These are phyloP conservation scores for Furcasterigmium sp. DNA, from an alignment of 2,329 filamentous ascomycete genomes.

Conservation along the genomic window DNA sequence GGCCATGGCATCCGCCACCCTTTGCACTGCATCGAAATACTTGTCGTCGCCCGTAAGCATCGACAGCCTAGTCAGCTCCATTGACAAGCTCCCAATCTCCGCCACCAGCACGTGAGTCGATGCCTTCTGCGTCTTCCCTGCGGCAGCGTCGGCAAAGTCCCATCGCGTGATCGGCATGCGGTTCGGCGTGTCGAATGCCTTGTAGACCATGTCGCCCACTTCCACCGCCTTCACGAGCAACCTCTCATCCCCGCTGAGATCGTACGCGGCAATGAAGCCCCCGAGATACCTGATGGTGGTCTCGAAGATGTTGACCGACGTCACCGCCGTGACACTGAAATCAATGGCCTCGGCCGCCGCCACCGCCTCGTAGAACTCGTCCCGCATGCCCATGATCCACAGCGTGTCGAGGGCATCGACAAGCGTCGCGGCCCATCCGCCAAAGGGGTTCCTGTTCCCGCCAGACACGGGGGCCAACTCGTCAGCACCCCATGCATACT, in stretches of 20 bases:
- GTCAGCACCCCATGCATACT: constrained; percentile 46
- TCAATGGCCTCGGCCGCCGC: constrained; percentile 43
- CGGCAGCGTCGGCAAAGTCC: constrained; percentile 17
- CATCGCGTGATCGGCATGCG: constrained; percentile 33
- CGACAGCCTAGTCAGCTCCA: constrained; percentile 69
- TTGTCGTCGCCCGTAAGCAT: constrained; percentile 66
- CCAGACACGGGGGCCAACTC: constrained; percentile 45
- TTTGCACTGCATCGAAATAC: constrained; percentile 71
- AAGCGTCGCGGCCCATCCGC: constrained; percentile 53
- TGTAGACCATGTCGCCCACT: constrained; percentile 41
- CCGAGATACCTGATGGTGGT: constrained; percentile 40
- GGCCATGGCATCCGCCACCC: constrained; percentile 67
- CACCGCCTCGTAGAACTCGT: constrained; percentile 51
- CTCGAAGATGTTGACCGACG: constrained; percentile 36
- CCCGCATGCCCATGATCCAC: constrained; percentile 54
- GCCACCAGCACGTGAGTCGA: constrained; percentile 39
- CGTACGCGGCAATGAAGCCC: constrained; percentile 39
- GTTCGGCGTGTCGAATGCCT: constrained; percentile 43
- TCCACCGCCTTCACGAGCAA: constrained; percentile 38
- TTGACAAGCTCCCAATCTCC: constrained; percentile 59
- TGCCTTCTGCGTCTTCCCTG: constrained; percentile 14
- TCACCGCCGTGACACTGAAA: constrained; percentile 35
- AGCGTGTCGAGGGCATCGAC: constrained; percentile 58
- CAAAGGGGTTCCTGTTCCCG: constrained; percentile 39
- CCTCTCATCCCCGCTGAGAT: constrained; percentile 33